Evolutionary conservation across 805 yeast genomes (phyloP), one percentile per base, ranked within the genome.

Genomic region (Nakazawaea wyomingensis): DNA sequence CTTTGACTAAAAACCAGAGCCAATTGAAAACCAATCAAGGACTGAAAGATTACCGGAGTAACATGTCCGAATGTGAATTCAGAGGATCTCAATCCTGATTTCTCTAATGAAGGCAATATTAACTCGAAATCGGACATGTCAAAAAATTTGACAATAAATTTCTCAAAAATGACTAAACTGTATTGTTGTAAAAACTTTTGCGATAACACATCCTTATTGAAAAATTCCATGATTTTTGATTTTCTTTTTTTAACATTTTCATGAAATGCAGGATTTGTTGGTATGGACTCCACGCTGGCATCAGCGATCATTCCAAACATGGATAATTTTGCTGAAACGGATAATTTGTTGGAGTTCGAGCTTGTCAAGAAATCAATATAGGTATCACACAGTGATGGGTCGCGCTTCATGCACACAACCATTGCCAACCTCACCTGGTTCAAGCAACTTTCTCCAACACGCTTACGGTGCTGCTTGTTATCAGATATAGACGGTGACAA

Each of bases 31-130:
- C 56, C 21, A 8, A 49, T 1, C 55, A 43, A 3, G 66, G 43
- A 40, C 69, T 24, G 6, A 21, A 82, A 66, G 7, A 88, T 54
- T 9, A 70, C 66, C 3, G 80, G 74, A 2, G 84, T 57, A n/a
- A 82, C 56, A 16, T 54, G 50, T n/a, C 70, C 71, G 44, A 87
- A 74, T 0, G 86, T 75, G 30, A 67, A 60, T 54, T 88, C 96
- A 0, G 96, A 82, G 2, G 95, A 78, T 59, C 96, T 75, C 49
- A 90, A 66, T 39, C 83, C 68, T 1, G 90, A 75, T 56, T 84
- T 87, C 53, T 85, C 90, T 38, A 90, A 53, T 16, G 74, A 70
- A 2, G 95, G 87, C 5, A 78, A 60, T 14, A 84, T 53, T 5
- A 49, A 41, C 2, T 55, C 58, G 40, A 80, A 66, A 4, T 61